These are phyloP conservation scores for Protea cynaroides DNA, from an alignment of 164 flowering plant species.

Conservation along the genomic window DNA sequence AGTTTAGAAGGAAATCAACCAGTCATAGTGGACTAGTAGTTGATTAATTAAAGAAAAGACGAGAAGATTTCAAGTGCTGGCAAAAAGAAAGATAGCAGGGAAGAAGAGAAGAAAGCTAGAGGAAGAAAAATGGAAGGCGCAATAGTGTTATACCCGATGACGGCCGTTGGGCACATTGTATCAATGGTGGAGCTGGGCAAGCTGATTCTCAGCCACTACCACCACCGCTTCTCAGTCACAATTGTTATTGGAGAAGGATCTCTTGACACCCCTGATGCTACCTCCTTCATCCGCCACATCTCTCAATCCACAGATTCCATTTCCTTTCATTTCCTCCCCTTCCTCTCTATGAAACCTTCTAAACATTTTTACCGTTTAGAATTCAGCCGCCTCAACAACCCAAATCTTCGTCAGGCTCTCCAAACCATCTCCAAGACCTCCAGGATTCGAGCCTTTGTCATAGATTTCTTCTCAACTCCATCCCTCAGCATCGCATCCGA, in stretches of 20 bases:
- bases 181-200: slow-evolving; percentile 49
- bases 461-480: slow-evolving; percentile 32
- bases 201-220: slow-evolving; percentile 25
- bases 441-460: too few species aligned
- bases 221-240: slow-evolving; percentile 26
- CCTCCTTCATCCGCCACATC: slow-evolving; percentile 31
- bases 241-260: slow-evolving; percentile 30
- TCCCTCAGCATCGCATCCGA: slow-evolving; percentile 15
- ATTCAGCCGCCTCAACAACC: slow-evolving; percentile 27
- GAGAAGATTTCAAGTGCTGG: too few species aligned
- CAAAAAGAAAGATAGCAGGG: too few species aligned
- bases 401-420: not conserved
- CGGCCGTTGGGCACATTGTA: slow-evolving; percentile 31
- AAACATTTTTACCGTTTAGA: slow-evolving; percentile 17
- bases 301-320: slow-evolving; percentile 31
- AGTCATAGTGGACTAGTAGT: too few species aligned
- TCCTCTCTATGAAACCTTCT: slow-evolving; percentile 2
- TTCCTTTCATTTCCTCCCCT: slow-evolving; percentile 34
- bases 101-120: too few species aligned
- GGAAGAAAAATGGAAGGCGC: not conserved
- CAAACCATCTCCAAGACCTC: too few species aligned
- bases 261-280: slow-evolving; percentile 24
- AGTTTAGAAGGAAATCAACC: too few species aligned
- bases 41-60: too few species aligned
- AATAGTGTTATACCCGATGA: slow-evolving; percentile 31